phyloP scores from a whole-genome alignment of 179 eudicot species.

The Beta macrorhiza region DNA sequence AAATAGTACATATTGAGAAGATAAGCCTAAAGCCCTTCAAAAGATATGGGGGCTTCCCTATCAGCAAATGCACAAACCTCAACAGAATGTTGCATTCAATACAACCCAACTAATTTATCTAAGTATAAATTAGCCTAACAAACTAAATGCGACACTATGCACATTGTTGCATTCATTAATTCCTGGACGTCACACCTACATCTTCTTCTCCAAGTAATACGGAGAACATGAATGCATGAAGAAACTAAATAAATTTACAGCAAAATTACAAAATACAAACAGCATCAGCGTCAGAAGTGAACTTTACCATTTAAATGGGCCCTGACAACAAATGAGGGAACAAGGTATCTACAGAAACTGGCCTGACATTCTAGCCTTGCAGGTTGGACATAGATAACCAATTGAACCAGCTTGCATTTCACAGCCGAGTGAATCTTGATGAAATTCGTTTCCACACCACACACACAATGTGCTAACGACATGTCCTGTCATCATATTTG shows the following conservation, averaged over 20 bases:
- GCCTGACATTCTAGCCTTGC: slow-evolving; percentile 63
- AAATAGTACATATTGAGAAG: not conserved
- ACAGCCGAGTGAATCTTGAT: slow-evolving; percentile 47
- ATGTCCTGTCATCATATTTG: slow-evolving; percentile 46
- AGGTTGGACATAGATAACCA: slow-evolving; percentile 70
- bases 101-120: not conserved
- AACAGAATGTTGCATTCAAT: not conserved
- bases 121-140: slow-evolving; percentile 3
- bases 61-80: slow-evolving; percentile 20
- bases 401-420: slow-evolving; percentile 66
- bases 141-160: slow-evolving; percentile 26
- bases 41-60: slow-evolving; percentile 9
- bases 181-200: slow-evolving; percentile 7
- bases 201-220: slow-evolving; percentile 12
- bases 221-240: slow-evolving; percentile 17
- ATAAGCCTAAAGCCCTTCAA: slow-evolving; percentile 11
- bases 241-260: slow-evolving; percentile 20
- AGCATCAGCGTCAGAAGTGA: slow-evolving; percentile 11
- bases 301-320: slow-evolving; percentile 10
- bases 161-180: slow-evolving; percentile 25
- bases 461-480: slow-evolving; percentile 53
- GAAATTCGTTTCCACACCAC: slow-evolving; percentile 83
- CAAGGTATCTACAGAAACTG: slow-evolving; percentile 40
- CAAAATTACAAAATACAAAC: slow-evolving; percentile 8
- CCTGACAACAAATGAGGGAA: not conserved